phyloP scores from a whole-genome alignment of 306 rosid species.

The Leucaena leucocephala region DNA sequence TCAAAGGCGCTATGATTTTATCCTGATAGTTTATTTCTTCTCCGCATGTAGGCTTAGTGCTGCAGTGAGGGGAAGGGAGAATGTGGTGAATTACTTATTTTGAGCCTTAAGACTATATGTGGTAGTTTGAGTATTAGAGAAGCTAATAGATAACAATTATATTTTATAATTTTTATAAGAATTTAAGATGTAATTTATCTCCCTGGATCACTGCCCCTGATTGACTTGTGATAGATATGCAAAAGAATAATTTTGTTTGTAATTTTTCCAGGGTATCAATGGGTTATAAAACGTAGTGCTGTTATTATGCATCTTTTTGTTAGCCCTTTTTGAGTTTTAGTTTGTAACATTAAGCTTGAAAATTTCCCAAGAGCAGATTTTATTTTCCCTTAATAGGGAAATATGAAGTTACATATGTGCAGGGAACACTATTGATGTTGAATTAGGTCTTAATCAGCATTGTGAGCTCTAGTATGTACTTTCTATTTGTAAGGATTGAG shows the following conservation, averaged over 20 bases:
- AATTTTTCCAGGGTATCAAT: not conserved
- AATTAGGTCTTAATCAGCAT: constrained; percentile 21
- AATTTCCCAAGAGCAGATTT: not conserved
- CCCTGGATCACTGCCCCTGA: not conserved
- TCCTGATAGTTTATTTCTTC: not conserved
- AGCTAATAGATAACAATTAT: constrained; percentile 3
- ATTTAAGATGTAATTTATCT: not conserved
- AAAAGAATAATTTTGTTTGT: not conserved
- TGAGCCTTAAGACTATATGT: not conserved
- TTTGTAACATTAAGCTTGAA: constrained; percentile 17
- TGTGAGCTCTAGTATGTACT: not conserved
- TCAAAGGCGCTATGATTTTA: not conserved
- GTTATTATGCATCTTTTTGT: constrained; percentile 10
- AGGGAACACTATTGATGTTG: constrained; percentile 14
- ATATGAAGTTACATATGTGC: not conserved
- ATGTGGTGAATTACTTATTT: not conserved
- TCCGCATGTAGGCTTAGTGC: not conserved
- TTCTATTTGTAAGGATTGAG: constrained; percentile 17
- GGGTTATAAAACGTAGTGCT: not conserved
- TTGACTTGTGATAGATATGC: not conserved
- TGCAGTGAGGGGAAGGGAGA: not conserved
- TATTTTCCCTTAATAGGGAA: not conserved
- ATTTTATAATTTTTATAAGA: not conserved
- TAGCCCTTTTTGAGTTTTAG: not conserved
- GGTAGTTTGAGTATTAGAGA: not conserved